Base-by-base conservation (phyloP, 2,329 filamentous ascomycete genomes). In the Tolypocladium ovalisporum region DNA sequence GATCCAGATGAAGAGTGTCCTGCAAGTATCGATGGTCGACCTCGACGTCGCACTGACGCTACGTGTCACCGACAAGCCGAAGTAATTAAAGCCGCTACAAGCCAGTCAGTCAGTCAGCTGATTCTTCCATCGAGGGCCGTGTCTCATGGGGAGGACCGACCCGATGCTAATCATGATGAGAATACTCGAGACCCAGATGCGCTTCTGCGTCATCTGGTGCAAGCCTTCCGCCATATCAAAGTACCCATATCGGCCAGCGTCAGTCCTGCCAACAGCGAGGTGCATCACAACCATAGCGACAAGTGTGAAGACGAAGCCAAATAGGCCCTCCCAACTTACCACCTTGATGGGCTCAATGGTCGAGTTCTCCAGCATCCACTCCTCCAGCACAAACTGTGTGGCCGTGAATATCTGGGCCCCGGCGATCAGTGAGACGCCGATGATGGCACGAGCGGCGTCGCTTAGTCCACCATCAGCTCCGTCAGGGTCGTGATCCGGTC, bases 131-230 rank as follows among this genome's bases (percentile, higher is more conserved):
- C 47, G 10, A 34, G 19, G 2, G 29, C 32, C 19, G 36, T 19
- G 5, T 24, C 24, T 42, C 27, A 34, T 7, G 29, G 40, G 29
- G 40, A 24, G 24, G 15, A 60, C 62, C 63, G 83, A 95, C 88
- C 93, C 93, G 66, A 99, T 99, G 67, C 90, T 96, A 63, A 99
- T 81, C 94, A 99, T 99, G 70, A 97, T 97, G 58, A 96, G 72
- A 9, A 97, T 56, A 62, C 90, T 96, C 27, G 89, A 89, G 3
- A 92, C 65, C 35, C 86, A 82, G 59, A 99, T 85, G 19, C 82
- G 75, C 55, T 76, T 81, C 39, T 85, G 77, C 12, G 84, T 84
- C 73, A 99, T 85, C 73, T 97, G 84, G 61, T 83, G 83, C 78
- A 90, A 88, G 17, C 91, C 93, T 70, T 97, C 92, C 5, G 79